Evolutionary conservation across 1,139 yeast genomes (phyloP), one percentile per base, ranked within the genome.

Genomic region (Scheffersomyces segobiensis): DNA sequence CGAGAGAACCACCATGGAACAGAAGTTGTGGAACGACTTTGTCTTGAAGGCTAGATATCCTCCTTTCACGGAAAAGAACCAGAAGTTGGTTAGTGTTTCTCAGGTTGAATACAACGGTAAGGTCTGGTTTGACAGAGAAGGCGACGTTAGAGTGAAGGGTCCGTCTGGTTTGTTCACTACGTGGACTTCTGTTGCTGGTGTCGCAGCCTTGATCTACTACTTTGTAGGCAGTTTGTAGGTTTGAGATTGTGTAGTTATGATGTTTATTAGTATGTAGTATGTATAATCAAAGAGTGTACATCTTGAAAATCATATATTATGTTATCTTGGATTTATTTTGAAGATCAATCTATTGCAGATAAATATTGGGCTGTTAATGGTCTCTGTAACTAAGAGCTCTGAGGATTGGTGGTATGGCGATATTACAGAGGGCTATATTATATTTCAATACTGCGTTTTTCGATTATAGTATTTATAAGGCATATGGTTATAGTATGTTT

Each of bases 1-100:
- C 71, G 85, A 84, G 66, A 84, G 97, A 67, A 85, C 93, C 0
- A 79, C 88, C 3, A 72, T 92, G 65, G 83, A 81, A 57, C 93
- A 89, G 71, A 89, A 90, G 18, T 80, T 81, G 60, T 87, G 88
- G 88, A 81, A 81, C 53, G 97, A 93, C 66, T 62, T 74, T 20
- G 65, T 87, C 47, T 68, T 88, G 56, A 76, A 80, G 50, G 74
- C 83, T 46, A 84, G 97, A 69, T 91, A 91, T 67, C 90, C 93
- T 5, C 97, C 97, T 18, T 83, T 79, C 65, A 74, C 71, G 7
- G 62, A 64, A 3, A 65, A 71, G 54, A 83, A 86, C 60, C 69
- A 70, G 53, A 60, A 57, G 7, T 64, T 78, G 46, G 57, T 79
- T 12, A 64, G 60, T 20, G 63, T 69, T 12, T 66, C 79, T 4